A percentile compares a stretch with the other conserved stretches of the same genome.
Conservation (phyloP, 306 rosid species). For the Castanea sativa region DNA sequence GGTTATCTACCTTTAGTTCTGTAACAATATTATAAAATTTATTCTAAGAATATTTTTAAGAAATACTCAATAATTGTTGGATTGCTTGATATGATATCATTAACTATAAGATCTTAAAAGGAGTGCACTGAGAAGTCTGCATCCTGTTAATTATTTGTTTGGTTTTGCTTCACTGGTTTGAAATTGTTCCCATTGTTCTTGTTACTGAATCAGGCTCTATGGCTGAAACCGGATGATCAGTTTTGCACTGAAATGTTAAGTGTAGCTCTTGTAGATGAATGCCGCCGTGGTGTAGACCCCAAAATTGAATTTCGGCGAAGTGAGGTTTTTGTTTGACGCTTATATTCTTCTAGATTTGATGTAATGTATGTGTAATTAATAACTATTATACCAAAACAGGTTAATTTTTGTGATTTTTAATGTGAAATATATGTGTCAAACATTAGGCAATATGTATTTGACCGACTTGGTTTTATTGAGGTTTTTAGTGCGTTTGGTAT, state of each 20-base stretch:
- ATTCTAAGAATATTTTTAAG: neutral
- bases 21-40: neutral
- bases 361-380: slow-evolving; percentile 14
- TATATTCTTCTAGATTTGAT: neutral
- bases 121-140: neutral
- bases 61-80: neutral
- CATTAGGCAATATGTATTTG: neutral
- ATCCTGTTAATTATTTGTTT: neutral
- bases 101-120: neutral
- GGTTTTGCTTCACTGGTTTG: slow-evolving; percentile 6
- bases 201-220: slow-evolving; percentile 60
- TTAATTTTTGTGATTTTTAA: neutral
- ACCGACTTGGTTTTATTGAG: no score
- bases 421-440: neutral
- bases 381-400: neutral
- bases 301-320: slow-evolving; percentile 32
- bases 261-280: slow-evolving; percentile 70
- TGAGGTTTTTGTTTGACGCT: slow-evolving; percentile 25
- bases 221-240: slow-evolving; percentile 86
- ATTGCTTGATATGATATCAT: neutral
- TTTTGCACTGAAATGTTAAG: slow-evolving; percentile 92
- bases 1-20: neutral
- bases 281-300: slow-evolving; percentile 46
- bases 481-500: no score
- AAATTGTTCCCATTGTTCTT: slow-evolving; percentile 24